Conservation (phyloP, 352 stramenopile genomes). For the Halophytophthora polymorphica region DNA sequence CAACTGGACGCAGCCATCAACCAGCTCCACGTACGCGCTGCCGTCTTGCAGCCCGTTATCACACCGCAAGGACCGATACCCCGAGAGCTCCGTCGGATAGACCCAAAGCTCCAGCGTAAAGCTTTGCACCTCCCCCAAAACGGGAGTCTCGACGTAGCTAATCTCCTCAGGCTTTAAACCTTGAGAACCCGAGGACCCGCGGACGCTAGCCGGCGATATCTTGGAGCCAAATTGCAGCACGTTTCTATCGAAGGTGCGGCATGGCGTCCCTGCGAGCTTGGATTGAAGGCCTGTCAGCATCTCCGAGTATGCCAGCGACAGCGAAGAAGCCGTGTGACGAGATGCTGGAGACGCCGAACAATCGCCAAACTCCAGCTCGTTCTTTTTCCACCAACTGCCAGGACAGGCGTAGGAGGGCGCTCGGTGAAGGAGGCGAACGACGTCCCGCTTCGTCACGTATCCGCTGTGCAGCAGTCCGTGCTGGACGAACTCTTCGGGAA, state of each 20-base stretch:
- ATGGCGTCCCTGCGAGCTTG: conserved; percentile 40
- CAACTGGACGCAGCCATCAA: conserved; percentile 64
- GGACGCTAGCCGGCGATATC: conserved; percentile 9
- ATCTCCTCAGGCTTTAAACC: conserved; percentile 47
- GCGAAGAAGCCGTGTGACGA: conserved; percentile 69
- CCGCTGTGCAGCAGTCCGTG: conserved; percentile 63
- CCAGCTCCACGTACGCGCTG: conserved; percentile 72
- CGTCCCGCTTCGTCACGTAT: conserved; percentile 77
- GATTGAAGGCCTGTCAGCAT: conserved; percentile 55
- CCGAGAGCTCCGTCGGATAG: conserved; percentile 54
- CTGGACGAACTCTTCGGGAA: conserved; percentile 80
- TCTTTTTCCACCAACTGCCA: conserved; percentile 57
- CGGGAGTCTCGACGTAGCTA: conserved; percentile 65
- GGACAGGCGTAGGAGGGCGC: conserved; percentile 59
- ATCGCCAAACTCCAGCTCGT: conserved; percentile 27
- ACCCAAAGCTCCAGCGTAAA: conserved; percentile 86
- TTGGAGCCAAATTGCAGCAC: conserved; percentile 63
- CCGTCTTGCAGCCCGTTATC: conserved; percentile 72
- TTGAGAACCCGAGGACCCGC: conserved; percentile 14
- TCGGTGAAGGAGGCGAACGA: conserved; percentile 58
- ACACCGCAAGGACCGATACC: conserved; percentile 63
- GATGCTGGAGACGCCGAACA: conserved; percentile 15
- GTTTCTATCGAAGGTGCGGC: conserved; percentile 35
- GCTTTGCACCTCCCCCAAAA: conserved; percentile 53
- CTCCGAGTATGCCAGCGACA: conserved; percentile 74